Percentiles rank a stretch among this genome's conserved stretches.
Evolutionary conservation across 2,329 filamentous ascomycete genomes (phyloP).

Genomic region (Scedosporium apiospermum): DNA sequence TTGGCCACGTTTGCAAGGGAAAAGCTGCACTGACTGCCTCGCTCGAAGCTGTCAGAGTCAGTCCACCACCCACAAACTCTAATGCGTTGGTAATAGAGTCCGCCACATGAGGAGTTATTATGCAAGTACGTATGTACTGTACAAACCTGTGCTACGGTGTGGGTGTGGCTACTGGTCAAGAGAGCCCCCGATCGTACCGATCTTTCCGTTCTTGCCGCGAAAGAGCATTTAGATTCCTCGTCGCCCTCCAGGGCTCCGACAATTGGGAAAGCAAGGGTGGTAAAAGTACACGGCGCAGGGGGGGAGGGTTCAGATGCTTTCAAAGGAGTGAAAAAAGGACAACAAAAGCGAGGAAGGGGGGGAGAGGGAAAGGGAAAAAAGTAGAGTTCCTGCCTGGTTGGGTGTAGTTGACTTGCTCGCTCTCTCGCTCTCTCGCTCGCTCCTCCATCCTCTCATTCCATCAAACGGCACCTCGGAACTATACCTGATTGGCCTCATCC

Average conservation of each 20-base stretch:
- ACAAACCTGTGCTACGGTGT: no score
- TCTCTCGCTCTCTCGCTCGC: background rate
- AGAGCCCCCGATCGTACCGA: no score
- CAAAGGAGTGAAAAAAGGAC: background rate
- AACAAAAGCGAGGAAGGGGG: background rate
- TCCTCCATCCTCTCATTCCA: background rate
- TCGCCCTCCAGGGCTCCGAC: no score
- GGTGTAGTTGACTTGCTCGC: background rate
- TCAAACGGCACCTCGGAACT: background rate
- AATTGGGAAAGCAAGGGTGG: no score
- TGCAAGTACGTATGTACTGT: background rate
- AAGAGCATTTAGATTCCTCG: no score
- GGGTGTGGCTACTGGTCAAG: no score
- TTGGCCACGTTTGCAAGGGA: background rate
- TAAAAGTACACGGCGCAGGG: no score
- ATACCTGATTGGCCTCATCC: conserved; percentile 2
- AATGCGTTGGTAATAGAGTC: background rate
- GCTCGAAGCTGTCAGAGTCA: background rate
- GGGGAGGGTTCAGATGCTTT: background rate
- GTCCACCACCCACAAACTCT: background rate
- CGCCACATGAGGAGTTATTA: background rate
- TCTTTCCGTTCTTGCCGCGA: no score
- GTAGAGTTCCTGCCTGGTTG: background rate
- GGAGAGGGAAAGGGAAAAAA: background rate
- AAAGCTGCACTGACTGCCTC: background rate